Conservation (phyloP, 139 green algal genomes). For the Coelastrella sp. region DNA sequence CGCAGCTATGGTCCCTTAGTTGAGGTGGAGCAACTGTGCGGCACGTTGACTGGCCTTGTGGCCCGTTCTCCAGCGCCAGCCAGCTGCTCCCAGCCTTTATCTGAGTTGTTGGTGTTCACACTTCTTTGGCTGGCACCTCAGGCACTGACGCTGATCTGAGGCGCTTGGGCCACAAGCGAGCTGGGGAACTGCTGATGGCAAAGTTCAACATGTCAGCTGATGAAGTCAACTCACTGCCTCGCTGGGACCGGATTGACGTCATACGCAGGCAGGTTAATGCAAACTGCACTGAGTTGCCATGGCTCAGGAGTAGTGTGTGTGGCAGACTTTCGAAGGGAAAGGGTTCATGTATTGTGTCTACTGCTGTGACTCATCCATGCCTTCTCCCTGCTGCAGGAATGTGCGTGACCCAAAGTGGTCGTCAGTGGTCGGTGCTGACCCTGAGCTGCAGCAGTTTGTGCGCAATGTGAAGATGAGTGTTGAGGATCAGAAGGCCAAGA, state of each 20-base stretch:
- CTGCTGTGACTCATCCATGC: not conserved
- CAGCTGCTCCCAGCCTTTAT: no score
- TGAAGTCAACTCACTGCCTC: constrained; percentile 48
- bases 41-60: no score
- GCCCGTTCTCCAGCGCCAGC: no score
- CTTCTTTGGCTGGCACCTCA: not conserved
- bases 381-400: constrained; percentile 1
- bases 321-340: no score
- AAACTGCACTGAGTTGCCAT: not conserved
- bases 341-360: not conserved
- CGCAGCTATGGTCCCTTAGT: no score
- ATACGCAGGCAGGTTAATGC: constrained; percentile 7
- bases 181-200: constrained; percentile 62
- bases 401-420: constrained; percentile 38
- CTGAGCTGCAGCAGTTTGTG: constrained; percentile 48
- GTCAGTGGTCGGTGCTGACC: constrained; percentile 25
- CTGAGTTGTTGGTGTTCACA: not conserved
- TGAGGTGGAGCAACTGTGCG: no score
- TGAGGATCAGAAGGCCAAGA: constrained; percentile 35
- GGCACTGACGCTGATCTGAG: constrained; percentile 84
- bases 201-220: constrained; percentile 58
- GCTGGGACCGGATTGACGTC: constrained; percentile 45
- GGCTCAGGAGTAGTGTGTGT: not conserved
- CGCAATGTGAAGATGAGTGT: constrained; percentile 34
- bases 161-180: constrained; percentile 72